These are phyloP conservation scores for Malassezia psittaci DNA, from an alignment of 1,284 basidiomycete genomes.

Conservation along the genomic window DNA sequence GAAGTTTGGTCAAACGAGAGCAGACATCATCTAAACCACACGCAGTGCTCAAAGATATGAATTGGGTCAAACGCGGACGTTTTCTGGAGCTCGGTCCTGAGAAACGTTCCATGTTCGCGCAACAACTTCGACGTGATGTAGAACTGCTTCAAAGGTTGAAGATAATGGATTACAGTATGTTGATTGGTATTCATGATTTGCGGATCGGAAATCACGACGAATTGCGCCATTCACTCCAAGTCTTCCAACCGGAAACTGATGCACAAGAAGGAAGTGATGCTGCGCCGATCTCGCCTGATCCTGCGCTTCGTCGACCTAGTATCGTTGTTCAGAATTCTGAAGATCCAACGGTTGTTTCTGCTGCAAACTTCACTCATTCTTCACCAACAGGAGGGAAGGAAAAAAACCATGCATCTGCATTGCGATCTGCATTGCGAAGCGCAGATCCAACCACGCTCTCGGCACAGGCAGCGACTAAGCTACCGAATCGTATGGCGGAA, in stretches of 20 bases:
- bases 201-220: slow-evolving; percentile 81
- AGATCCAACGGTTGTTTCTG: not conserved
- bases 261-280: slow-evolving; percentile 1
- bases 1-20: slow-evolving; percentile 78
- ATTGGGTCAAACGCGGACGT: slow-evolving; percentile 78
- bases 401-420: slow-evolving; percentile 55
- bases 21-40: slow-evolving; percentile 67
- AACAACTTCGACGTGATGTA: slow-evolving; percentile 76
- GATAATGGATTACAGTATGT: slow-evolving; percentile 93
- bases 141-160: slow-evolving; percentile 69
- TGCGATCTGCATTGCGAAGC: slow-evolving; percentile 59
- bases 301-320: slow-evolving; percentile 10
- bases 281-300: not conserved
- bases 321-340: slow-evolving; percentile 1
- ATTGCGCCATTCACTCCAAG: slow-evolving; percentile 72
- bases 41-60: slow-evolving; percentile 87
- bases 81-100: slow-evolving; percentile 81
- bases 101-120: slow-evolving; percentile 77
- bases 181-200: slow-evolving; percentile 90
- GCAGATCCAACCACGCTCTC: slow-evolving; percentile 69
- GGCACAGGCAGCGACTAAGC: slow-evolving; percentile 54
- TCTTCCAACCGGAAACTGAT: slow-evolving; percentile 63
- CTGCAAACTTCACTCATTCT: slow-evolving; percentile 16
- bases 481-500: slow-evolving; percentile 62
- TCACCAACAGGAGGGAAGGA: slow-evolving; percentile 25